Percentiles rank a stretch among this genome's conserved stretches.
Evolutionary conservation across 176 grass and related monocot species (phyloP).

Genomic region (Musa schizocarpa): DNA sequence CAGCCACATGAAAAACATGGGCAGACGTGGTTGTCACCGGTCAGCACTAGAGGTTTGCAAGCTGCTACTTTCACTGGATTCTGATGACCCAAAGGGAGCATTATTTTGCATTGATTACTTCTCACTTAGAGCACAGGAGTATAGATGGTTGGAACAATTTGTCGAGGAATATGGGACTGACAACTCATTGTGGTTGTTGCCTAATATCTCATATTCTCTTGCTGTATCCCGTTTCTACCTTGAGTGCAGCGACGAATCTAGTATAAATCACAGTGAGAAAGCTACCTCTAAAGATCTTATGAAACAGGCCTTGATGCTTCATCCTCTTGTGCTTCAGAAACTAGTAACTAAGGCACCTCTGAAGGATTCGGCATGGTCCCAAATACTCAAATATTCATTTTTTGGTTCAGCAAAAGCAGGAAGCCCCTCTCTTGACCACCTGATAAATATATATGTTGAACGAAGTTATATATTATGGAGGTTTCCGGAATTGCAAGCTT

Average conservation of each 20-base stretch:
- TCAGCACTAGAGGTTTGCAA: conserved; percentile 95
- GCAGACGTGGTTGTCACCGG: conserved; percentile 83
- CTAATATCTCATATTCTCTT: conserved; percentile 91
- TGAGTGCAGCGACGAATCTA: conserved; percentile 36
- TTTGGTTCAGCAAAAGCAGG: conserved; percentile 94
- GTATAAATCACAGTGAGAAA: conserved; percentile 40
- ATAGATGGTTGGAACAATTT: conserved; percentile 84
- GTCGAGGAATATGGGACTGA: conserved; percentile 71
- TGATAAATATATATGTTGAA: conserved; percentile 95
- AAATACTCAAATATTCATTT: conserved; percentile 76
- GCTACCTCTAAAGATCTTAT: conserved; percentile 70
- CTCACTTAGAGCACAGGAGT: conserved; percentile 84
- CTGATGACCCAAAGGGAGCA: conserved; percentile 82
- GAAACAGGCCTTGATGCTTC: conserved; percentile 98
- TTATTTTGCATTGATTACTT: conserved; percentile 99
- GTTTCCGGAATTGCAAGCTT: conserved; percentile 83
- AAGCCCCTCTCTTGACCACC: conserved; percentile 87
- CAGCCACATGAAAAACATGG: conserved; percentile 89
- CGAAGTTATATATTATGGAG: conserved; percentile 95
- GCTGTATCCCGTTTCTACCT: conserved; percentile 74
- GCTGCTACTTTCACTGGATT: conserved; percentile 86
- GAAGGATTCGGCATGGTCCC: conserved; percentile 73
- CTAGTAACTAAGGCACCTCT: conserved; percentile 86
- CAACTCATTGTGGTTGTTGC: conserved; percentile 82
- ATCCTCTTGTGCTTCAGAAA: conserved; percentile 67